Evolutionary conservation across 495 filamentous ascomycete species (phyloP), one percentile per base, ranked within the genome.

Genomic region (Penicillium malachiteum): DNA sequence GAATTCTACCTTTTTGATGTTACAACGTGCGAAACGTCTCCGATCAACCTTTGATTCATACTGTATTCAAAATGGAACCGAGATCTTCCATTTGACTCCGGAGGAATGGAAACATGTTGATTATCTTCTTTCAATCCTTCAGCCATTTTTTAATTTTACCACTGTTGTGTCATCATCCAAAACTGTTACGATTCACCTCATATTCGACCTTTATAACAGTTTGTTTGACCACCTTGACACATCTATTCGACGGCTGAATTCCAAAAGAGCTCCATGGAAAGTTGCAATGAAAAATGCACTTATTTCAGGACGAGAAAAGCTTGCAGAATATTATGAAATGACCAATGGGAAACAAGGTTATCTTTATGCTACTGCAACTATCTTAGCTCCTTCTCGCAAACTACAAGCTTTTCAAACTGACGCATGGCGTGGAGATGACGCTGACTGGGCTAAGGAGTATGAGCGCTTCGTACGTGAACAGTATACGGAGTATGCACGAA

Each of bases 291-390:
- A 57, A 12, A 0, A 2, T 7, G 30, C 58, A 1, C 52, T 62
- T 12, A 3, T 57, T 1, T 21, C 37, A n/a, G 30, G n/a, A 2
- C 38, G 16, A 12, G 2, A 16, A 7, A 64, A 67, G 42, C 54
- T 67, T 9, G 32, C 6, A 3, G 3, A 32, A 7, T 67, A 67
- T 34, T 67, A 67, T 35, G 47, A 2, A 5, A 30, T 13, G 14
- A 62, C 47, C n/a, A 49, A 64, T 42, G 5, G 50, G 0, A 44
- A 57, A 9, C 0, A 26, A 11, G 42, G 38, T 32, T 17, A 58
- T 48, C 50, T 63, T 35, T 68, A 62, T 49, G 49, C 41, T 40
- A 63, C 64, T 65, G 41, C 48, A 1, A 68, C 52, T 21, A 68
- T 68, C 3, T 12, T 68, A 8, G 39, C 41, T 1, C 59, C 33